phyloP scores from a whole-genome alignment of 352 stramenopile species.

The Phytophthora meadii region DNA sequence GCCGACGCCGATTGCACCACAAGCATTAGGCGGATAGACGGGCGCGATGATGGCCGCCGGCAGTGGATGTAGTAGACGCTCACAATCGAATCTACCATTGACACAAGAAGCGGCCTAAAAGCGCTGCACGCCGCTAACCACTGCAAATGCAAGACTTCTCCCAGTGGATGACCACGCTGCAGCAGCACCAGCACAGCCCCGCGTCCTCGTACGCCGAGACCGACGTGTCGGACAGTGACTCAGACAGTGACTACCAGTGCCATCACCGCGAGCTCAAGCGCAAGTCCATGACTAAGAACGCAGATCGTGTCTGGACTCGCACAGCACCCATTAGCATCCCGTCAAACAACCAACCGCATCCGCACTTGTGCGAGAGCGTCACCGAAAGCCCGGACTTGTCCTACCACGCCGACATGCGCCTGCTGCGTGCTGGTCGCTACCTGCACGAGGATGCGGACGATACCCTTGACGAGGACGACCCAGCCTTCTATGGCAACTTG shows the following conservation, averaged over 20 bases:
- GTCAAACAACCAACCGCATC: constrained; percentile 22
- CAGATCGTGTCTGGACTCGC: constrained; percentile 35
- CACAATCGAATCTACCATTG: constrained; percentile 28
- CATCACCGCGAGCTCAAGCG: constrained; percentile 32
- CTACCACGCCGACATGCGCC: constrained; percentile 44
- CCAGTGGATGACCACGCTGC: constrained; percentile 57
- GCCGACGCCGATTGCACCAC: constrained; percentile 6
- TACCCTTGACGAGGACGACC: constrained; percentile 62
- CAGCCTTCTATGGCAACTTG: constrained; percentile 70
- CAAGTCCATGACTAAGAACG: constrained; percentile 25
- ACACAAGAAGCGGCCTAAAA: not conserved
- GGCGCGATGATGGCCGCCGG: constrained; percentile 14
- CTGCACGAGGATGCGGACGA: constrained; percentile 32
- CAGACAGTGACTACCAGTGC: constrained; percentile 38
- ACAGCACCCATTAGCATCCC: constrained; percentile 71
- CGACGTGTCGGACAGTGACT: constrained; percentile 53
- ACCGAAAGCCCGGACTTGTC: constrained; percentile 38
- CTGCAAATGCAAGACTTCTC: constrained; percentile 53
- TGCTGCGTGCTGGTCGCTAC: constrained; percentile 36
- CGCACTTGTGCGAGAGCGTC: constrained; percentile 26
- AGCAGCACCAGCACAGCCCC: constrained; percentile 45
- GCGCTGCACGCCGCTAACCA: not conserved
- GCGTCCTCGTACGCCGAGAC: constrained; percentile 72
- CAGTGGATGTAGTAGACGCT: constrained; percentile 27
- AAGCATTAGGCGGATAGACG: constrained; percentile 11